A percentile compares a stretch with the other conserved stretches of the same genome.
Conservation (phyloP, 2,329 filamentous ascomycete species). For the Cytospora schulzeri region DNA sequence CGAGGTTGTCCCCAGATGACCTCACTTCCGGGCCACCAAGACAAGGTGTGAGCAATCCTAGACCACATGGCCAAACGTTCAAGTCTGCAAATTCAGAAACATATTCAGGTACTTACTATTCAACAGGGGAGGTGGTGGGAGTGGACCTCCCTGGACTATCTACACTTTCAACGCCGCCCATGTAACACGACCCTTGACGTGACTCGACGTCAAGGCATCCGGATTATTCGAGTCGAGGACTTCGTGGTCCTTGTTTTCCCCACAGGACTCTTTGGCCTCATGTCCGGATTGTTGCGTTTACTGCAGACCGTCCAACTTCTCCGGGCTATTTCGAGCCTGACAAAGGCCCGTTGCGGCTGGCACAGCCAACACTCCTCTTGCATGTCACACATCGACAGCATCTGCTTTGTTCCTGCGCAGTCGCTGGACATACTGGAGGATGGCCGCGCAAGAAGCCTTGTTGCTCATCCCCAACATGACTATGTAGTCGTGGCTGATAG, state of each 20-base stretch:
- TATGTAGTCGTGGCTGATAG: slow-evolving; percentile 22
- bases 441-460: background rate
- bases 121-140: background rate
- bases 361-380: slow-evolving; percentile 5
- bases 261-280: slow-evolving; percentile 6
- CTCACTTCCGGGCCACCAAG: slow-evolving; percentile 14
- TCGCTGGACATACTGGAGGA: background rate
- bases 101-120: background rate
- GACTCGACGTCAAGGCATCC: slow-evolving; percentile 8
- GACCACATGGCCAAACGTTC: slow-evolving; percentile 15
- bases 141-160: slow-evolving; percentile 11
- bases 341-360: background rate
- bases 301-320: background rate
- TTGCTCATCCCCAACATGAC: slow-evolving; percentile 26
- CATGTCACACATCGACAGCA: slow-evolving; percentile 6
- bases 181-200: background rate
- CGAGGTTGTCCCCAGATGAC: slow-evolving; percentile 17
- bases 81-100: slow-evolving; percentile 12
- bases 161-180: slow-evolving; percentile 12
- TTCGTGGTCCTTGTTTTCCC: slow-evolving; percentile 4
- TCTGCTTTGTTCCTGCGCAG: slow-evolving; percentile 17
- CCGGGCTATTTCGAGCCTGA: background rate
- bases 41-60: slow-evolving; percentile 22
- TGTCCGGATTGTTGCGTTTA: background rate
- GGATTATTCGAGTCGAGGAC: background rate